Evolutionary conservation across 108 stramenopile species (phyloP), one percentile per base, ranked within the genome.

Genomic region (Fistulifera pelliculosa): DNA sequence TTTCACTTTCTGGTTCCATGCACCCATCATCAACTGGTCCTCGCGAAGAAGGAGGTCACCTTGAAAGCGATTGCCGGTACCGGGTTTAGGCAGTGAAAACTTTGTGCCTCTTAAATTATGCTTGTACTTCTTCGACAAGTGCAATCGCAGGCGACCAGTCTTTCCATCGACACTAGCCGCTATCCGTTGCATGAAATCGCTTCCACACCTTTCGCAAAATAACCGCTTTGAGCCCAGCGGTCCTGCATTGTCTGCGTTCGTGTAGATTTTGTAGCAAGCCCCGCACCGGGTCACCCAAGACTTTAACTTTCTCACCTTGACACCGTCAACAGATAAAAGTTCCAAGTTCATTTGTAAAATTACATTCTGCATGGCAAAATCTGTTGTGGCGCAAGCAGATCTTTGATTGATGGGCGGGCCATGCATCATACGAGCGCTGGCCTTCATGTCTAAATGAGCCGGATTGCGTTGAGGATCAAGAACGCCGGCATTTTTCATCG

Each of bases 361-460:
- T 1, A 99, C 96, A 73, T 99, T 99, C 67, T 99, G 98, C 96
- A 98, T 98, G 40, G 96, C 95, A 66, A 95, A 99, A 71, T 99
- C 98, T 24, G 95, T 94, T 16, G 98, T 99, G 27, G 94, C 87
- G 71, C 96, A 98, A 10, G 94, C 96, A 19, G 85, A 62, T 24
- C 92, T 75, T 62, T 69, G 70, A 1, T 58, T 58, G 13, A 61
- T 59, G 21, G 78, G 80, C 19, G 84, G 87, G 0, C 73, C 73
- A 45, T 21, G 16, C 4, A 45, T 11, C 1, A 18, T 16, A 7
- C 12, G 25, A 3, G 19, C 40, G 26, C 42, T 54, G 25, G 66
- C 58, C 35, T 52, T 66, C 27, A 27, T 41, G 1, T 39, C 49
- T 12, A 13, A 1, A 24, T 42, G 27, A 2, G 31, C 22, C 14